Evolutionary conservation across 2,329 filamentous ascomycete species (phyloP), one percentile per base, ranked within the genome.

Genomic region (Penicillium hesseltinei): DNA sequence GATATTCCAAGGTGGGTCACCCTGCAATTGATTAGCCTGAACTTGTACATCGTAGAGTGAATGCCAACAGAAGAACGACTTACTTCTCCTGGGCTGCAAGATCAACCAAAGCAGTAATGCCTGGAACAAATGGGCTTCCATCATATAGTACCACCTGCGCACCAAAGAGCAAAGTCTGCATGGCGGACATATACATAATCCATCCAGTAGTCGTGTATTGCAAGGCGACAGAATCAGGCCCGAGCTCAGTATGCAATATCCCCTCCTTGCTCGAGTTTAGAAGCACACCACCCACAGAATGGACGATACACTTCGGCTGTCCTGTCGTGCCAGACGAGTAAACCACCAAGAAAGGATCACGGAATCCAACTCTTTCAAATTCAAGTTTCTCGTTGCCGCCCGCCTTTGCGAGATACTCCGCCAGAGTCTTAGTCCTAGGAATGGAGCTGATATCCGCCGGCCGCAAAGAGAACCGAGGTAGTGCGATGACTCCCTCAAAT

Each of bases 281-380:
- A 17, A 76, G 53, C 13, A 74, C 69, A 0, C 75, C 74, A 21
- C 75, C 75, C 7, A 73, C 71, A 0, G 85, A 87, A 71, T 96
- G 91, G 2, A 93, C 89, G 61, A 95, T 94, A 58, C 90, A 92
- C 69, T 95, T 95, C 13, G 91, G 91, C 21, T 84, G 85, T 4
- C 91, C 91, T 0, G 91, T 95, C 0, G 91, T 95, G 2, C 91
- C 91, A 1, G 87, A 90, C 0, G 88, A 84, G 68, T 91, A 95
- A 57, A 88, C 89, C 36, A 95, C 82, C 35, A 93, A 75, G 73
- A 90, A 88, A 0, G 91, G 90, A 61, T 93, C 89, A 29, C 86
- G 80, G 70, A 92, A 94, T 0, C 74, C 81, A 6, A 90, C 76
- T 39, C 85, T 81, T 39, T 82, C 81, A 58, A 91, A 87, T 2